Percentiles rank a stretch among this genome's conserved stretches.
phyloP scores from a whole-genome alignment of 495 filamentous ascomycete genomes.

The Penicillium turbatum region DNA sequence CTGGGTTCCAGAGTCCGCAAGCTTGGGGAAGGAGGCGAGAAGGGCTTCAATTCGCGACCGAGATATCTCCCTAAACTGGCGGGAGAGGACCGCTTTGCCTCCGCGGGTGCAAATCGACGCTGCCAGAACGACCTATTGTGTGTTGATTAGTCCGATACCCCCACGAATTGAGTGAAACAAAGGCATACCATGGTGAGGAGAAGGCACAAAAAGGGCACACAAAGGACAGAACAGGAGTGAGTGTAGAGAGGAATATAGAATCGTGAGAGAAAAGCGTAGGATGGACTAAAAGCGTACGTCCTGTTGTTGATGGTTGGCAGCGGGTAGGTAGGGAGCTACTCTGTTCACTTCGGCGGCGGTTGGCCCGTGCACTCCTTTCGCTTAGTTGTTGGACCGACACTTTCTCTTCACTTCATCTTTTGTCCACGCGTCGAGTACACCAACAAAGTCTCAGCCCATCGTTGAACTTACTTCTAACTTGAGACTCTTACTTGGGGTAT shows the following conservation, averaged over 20 bases:
- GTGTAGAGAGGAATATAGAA: conserved; percentile 1
- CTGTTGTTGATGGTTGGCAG: conserved; percentile 29
- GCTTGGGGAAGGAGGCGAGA: conserved; percentile 93
- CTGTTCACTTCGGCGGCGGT: conserved; percentile 42
- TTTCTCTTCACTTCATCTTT: conserved; percentile 12
- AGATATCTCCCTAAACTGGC: conserved; percentile 94
- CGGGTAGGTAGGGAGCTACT: conserved; percentile 38
- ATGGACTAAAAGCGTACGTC: conserved; percentile 12
- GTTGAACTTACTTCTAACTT: not conserved
- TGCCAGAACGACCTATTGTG: conserved; percentile 84
- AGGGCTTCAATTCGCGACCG: conserved; percentile 93
- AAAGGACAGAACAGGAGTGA: conserved; percentile 10
- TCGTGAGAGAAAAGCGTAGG: conserved; percentile 4
- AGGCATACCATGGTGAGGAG: conserved; percentile 22
- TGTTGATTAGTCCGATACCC: conserved; percentile 24
- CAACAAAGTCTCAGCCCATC: not conserved
- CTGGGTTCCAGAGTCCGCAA: conserved; percentile 89
- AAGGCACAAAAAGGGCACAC: not conserved
- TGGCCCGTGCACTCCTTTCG: conserved; percentile 45
- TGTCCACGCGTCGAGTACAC: conserved; percentile 11
- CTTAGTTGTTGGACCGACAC: conserved; percentile 29
- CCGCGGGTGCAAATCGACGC: conserved; percentile 98
- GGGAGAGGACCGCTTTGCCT: conserved; percentile 93
- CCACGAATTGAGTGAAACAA: not conserved
- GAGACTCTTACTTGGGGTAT: not conserved